Evolutionary conservation across 352 stramenopile genomes (phyloP), one percentile per base, ranked within the genome.

Genomic region (Plasmopara halstedii): DNA sequence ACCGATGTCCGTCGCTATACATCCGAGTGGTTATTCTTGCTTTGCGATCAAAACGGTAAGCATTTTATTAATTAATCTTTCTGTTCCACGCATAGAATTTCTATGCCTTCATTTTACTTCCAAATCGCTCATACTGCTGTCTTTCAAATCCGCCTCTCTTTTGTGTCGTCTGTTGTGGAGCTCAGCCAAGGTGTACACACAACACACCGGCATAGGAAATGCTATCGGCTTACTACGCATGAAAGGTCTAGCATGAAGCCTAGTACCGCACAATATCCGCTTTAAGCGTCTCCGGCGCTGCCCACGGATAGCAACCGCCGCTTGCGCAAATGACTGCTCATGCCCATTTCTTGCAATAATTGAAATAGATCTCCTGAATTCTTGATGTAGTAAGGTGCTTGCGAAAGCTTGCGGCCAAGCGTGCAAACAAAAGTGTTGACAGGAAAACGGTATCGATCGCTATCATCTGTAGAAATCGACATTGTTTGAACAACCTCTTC

Each of bases 341-440:
- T 76, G 1, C 79, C 79, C 79, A 90, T 90, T 29, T 90, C 79
- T 48, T 90, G 79, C 41, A 90, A 50, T 15, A 90, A 47, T 51
- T 90, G 79, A 47, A 85, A 88, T 46, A 90, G 59, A 70, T 90
- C 79, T 2, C 75, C 79, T 13, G 79, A 88, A 50, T 90, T 90
- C 64, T 90, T 90, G 58, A 92, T 88, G 53, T 70, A 92, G 54
- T 92, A 92, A 6, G 81, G 79, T 31, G 81, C 81, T 47, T 92
- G 81, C 11, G 74, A 88, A 13, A 88, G 60, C 45, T 92, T 92
- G 29, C 79, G 67, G 4, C 81, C 77, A 25, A 92, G 57, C 3
- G 79, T 92, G 58, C 81, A 92, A 31, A 89, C 79, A 42, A 92
- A 92, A 3, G 81, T 89, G 32, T 89, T 88, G 6, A 92, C 77